phyloP scores from a whole-genome alignment of 192 early-diverging fungal species.

The Backusella tarrabulga region DNA sequence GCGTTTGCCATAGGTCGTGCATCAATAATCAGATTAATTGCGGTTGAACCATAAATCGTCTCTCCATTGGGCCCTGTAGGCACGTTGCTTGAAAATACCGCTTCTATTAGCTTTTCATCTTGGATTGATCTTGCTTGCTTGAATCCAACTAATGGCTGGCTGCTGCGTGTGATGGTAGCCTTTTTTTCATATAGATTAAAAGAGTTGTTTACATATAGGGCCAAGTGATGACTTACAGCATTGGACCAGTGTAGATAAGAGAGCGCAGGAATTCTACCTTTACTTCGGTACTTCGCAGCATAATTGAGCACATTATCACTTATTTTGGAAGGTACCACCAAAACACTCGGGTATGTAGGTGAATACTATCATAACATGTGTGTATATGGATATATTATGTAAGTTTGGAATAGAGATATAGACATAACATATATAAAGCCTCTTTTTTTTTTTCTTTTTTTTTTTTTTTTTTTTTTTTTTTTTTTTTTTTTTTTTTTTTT shows the following conservation, averaged over 20 bases:
- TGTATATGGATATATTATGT: background rate
- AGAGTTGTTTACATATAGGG: background rate
- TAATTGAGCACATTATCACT: slow-evolving; percentile 87
- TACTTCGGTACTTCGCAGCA: slow-evolving; percentile 89
- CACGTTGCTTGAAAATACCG: slow-evolving; percentile 72
- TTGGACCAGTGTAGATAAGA: slow-evolving; percentile 85
- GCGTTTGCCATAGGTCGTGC: slow-evolving; percentile 95
- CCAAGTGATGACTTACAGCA: slow-evolving; percentile 43
- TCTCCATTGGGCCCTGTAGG: slow-evolving; percentile 42
- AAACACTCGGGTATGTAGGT: slow-evolving; percentile 78
- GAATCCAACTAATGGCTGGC: slow-evolving; percentile 94
- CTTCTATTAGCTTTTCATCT: slow-evolving; percentile 95
- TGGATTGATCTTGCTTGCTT: slow-evolving; percentile 92
- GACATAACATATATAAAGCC: background rate
- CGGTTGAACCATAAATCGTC: slow-evolving; percentile 50
- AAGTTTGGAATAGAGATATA: background rate
- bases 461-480: too few relatives aligned
- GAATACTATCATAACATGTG: slow-evolving; percentile 61
- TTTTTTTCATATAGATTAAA: background rate
- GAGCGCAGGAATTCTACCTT: slow-evolving; percentile 84
- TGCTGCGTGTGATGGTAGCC: slow-evolving; percentile 88
- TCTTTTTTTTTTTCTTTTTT: background rate
- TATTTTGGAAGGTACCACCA: slow-evolving; percentile 85
- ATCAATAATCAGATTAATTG: slow-evolving; percentile 86
- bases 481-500: too few relatives aligned